Percentiles rank a stretch among this genome's conserved stretches.
phyloP scores from a whole-genome alignment of 202 grass and related monocot genomes.

The Elaeis oleifera region DNA sequence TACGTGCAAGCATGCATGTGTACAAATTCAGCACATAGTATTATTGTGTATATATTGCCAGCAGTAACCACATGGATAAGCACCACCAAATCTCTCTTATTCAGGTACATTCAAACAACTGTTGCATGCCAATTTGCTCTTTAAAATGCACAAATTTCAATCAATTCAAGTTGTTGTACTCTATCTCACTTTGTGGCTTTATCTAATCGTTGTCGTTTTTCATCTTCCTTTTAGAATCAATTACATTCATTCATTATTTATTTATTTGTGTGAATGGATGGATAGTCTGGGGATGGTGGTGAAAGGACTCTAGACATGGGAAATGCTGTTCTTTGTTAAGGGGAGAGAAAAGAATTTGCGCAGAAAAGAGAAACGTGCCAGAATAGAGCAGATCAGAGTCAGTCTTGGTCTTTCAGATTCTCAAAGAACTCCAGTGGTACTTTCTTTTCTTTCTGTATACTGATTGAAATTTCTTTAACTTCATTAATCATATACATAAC shows the following conservation, averaged over 20 bases:
- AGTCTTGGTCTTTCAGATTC: conserved; percentile 96
- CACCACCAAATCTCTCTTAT: no score
- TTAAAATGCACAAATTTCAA: no score
- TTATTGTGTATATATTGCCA: no score
- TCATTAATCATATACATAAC: no score
- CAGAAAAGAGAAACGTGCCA: conserved; percentile 90
- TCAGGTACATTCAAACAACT: no score
- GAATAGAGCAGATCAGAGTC: conserved; percentile 97
- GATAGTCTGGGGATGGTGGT: conserved; percentile 44
- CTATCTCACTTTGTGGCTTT: no score
- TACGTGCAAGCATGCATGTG: no score
- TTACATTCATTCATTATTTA: not conserved
- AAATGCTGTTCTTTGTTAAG: conserved; percentile 70
- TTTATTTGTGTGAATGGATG: conserved; percentile 14
- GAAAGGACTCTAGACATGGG: conserved; percentile 52
- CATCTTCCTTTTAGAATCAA: not conserved
- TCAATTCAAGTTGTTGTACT: no score
- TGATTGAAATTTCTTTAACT: no score
- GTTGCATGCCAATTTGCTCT: no score
- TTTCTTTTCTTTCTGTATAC: conserved; percentile 9
- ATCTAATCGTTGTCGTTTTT: conserved; percentile 3
- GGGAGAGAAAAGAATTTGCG: conserved; percentile 77
- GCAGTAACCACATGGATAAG: no score
- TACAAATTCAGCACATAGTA: no score
- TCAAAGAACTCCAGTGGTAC: conserved; percentile 88